Conservation (phyloP, 1,284 basidiomycete species). For the Hemileia vastatrix region DNA sequence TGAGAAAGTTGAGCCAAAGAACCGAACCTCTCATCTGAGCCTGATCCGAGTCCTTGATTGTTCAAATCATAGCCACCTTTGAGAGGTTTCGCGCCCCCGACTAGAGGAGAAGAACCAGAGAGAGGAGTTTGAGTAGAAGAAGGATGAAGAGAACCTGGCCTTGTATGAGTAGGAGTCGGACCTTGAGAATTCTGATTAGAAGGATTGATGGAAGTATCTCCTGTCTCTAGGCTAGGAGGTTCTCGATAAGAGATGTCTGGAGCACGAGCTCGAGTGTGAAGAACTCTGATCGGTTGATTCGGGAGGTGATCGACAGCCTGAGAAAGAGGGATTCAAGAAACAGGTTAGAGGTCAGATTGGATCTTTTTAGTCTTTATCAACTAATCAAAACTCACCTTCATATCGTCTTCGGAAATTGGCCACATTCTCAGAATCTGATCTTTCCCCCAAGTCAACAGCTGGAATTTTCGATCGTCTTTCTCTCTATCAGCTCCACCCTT, state of each 20-base stretch:
- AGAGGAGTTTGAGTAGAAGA: neutral
- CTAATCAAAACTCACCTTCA: constrained; percentile 32
- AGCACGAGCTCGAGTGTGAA: constrained; percentile 47
- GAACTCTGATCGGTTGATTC: constrained; percentile 49
- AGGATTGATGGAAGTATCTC: constrained; percentile 10
- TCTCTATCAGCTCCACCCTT: constrained; percentile 48
- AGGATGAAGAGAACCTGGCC: neutral
- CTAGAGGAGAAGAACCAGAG: neutral
- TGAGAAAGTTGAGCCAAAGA: neutral
- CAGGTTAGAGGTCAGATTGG: neutral
- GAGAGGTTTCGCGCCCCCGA: neutral
- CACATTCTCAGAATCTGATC: constrained; percentile 84
- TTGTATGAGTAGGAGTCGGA: neutral
- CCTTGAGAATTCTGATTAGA: neutral
- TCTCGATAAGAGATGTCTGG: too few species aligned
- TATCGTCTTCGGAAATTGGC: constrained; percentile 65
- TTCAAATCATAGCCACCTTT: neutral
- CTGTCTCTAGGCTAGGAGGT: constrained; percentile 26
- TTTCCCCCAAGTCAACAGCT: constrained; percentile 93
- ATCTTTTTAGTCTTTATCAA: constrained; percentile 16
- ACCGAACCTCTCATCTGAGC: neutral
- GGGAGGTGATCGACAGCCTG: constrained; percentile 49
- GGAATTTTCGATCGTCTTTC: constrained; percentile 64
- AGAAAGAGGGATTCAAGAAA: constrained; percentile 18
- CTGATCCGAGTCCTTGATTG: neutral